phyloP scores from a whole-genome alignment of 768 basidiomycete genomes.

The Neoboletus brunneissimus region DNA sequence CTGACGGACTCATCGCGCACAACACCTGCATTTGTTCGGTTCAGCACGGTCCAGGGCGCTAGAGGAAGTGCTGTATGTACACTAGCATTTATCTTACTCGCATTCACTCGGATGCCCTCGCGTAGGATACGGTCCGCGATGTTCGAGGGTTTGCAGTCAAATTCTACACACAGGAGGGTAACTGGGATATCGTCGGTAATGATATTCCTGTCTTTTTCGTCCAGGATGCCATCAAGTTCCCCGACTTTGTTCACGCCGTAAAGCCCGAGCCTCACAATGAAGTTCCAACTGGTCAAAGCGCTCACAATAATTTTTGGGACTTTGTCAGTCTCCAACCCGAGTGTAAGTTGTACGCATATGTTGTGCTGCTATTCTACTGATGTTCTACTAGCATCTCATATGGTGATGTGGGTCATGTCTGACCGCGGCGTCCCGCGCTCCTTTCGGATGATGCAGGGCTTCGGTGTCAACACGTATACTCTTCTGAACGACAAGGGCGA shows the following conservation, averaged over 20 bases:
- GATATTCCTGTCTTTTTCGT: slow-evolving; percentile 83
- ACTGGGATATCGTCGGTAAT: slow-evolving; percentile 87
- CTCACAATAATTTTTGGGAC: slow-evolving; percentile 90
- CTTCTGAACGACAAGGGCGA: slow-evolving; percentile 65
- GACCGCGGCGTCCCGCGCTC: slow-evolving; percentile 85
- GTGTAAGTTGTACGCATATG: slow-evolving; percentile 34
- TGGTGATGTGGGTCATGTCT: slow-evolving; percentile 83
- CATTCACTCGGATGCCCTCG: neutral
- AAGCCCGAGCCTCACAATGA: slow-evolving; percentile 87
- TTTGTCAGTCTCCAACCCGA: slow-evolving; percentile 72
- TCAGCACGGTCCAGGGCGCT: slow-evolving; percentile 82
- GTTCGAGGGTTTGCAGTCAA: slow-evolving; percentile 85
- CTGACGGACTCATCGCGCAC: slow-evolving; percentile 69
- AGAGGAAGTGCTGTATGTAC: slow-evolving; percentile 73
- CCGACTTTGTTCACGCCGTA: slow-evolving; percentile 81
- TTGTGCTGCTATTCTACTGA: slow-evolving; percentile 4
- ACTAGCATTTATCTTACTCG: neutral
- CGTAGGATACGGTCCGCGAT: slow-evolving; percentile 74
- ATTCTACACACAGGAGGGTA: slow-evolving; percentile 82
- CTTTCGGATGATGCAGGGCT: slow-evolving; percentile 86
- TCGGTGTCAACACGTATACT: slow-evolving; percentile 84
- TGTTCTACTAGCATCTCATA: slow-evolving; percentile 52
- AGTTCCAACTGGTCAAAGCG: slow-evolving; percentile 61
- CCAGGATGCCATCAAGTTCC: slow-evolving; percentile 80
- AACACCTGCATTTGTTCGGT: slow-evolving; percentile 79